Evolutionary conservation across 1,139 yeast species (phyloP).

Genomic region (Suhomyces yuchorum): DNA sequence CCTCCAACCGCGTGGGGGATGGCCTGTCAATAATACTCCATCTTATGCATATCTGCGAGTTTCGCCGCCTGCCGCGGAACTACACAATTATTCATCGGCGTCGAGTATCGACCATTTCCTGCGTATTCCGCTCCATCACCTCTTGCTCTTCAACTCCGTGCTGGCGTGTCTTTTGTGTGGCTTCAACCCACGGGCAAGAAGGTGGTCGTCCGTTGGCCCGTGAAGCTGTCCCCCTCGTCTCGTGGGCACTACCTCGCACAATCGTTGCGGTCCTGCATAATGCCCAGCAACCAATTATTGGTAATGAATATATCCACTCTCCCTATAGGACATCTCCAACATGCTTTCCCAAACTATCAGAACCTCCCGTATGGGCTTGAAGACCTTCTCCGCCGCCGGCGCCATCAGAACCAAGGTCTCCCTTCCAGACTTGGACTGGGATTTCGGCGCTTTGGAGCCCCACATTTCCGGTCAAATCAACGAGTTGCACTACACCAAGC

Average conservation of each 20-base stretch:
- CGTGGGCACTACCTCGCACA: background rate
- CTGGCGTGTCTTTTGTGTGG: no score
- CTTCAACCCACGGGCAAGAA: no score
- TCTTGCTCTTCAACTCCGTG: no score
- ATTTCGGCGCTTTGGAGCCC: slow-evolving; percentile 88
- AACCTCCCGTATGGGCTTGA: slow-evolving; percentile 16
- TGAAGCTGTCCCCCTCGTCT: no score
- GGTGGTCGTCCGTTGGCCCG: no score
- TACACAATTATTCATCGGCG: no score
- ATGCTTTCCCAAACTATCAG: slow-evolving; percentile 22
- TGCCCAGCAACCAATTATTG: slow-evolving; percentile 13
- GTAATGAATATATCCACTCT: background rate
- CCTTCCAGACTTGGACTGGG: slow-evolving; percentile 86
- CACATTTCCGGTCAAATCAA: slow-evolving; percentile 86
- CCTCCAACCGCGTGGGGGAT: no score
- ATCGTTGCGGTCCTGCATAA: slow-evolving; percentile 9
- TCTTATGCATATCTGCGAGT: no score
- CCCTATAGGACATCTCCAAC: background rate
- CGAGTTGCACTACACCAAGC: slow-evolving; percentile 88
- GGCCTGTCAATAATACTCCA: no score
- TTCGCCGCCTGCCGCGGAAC: no score
- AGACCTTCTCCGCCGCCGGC: slow-evolving; percentile 24
- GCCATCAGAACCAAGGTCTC: slow-evolving; percentile 64
- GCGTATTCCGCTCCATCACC: no score
- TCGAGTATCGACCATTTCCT: no score